Conservation (phyloP, 345 rosid genomes). For the Eucalyptus cloeziana region DNA sequence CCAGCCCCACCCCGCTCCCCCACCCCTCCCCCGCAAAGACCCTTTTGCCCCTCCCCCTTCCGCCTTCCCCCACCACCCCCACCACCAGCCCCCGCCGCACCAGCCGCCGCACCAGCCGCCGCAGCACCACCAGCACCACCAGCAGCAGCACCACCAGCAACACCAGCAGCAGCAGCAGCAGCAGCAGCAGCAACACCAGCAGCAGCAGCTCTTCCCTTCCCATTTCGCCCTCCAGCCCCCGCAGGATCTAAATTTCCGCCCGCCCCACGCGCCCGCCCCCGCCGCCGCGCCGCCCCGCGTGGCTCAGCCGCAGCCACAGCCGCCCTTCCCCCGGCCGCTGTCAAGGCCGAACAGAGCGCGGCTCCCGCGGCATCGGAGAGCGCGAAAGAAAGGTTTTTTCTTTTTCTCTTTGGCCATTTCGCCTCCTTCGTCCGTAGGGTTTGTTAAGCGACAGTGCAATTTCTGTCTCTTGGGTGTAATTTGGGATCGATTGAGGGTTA, state of each 20-base stretch:
- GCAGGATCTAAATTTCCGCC: conserved; percentile 70
- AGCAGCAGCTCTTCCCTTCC: conserved; percentile 2
- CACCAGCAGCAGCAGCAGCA: neutral
- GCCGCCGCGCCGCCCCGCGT: neutral
- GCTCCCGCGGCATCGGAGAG: conserved; percentile 5
- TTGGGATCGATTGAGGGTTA: neutral
- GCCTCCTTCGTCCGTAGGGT: neutral
- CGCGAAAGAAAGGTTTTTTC: conserved; percentile 58
- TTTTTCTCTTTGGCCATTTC: neutral
- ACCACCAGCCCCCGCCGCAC: neutral
- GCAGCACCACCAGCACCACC: neutral
- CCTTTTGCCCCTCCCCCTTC: conserved; percentile 28
- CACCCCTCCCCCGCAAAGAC: conserved; percentile 23
- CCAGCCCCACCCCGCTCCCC: neutral
- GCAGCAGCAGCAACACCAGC: neutral
- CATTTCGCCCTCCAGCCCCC: conserved; percentile 17
- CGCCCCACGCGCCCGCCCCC: conserved; percentile 20
- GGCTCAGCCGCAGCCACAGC: conserved; percentile 8
- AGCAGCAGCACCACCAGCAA: neutral
- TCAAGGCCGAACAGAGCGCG: conserved; percentile 11
- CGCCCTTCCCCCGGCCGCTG: conserved; percentile 9
- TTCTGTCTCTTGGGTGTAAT: neutral
- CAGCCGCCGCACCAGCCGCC: neutral
- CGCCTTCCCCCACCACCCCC: conserved; percentile 12
- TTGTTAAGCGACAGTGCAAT: neutral